Evolutionary conservation across 2,329 filamentous ascomycete species (phyloP), one percentile per base, ranked within the genome.

Genomic region (Onygenales sp.): DNA sequence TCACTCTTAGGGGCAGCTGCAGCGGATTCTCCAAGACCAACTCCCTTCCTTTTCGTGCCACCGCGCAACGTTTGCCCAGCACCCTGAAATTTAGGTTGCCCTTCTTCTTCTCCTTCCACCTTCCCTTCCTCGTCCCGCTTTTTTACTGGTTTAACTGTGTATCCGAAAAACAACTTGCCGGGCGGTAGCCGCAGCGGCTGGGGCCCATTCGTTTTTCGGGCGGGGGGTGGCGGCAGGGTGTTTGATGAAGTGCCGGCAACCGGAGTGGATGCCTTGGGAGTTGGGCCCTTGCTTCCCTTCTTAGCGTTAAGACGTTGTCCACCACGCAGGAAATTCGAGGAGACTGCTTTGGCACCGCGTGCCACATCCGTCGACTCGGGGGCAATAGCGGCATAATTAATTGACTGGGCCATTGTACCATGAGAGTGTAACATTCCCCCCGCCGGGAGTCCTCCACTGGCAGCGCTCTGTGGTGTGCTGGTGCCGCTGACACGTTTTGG

Each of bases 141-240:
- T 74, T 89, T 91, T 42, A 94, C 77, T 0, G 92, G 92, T 69
- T 87, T 95, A 66, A 95, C 80, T 64, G 95, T 86, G 64, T 97
- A 98, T 2, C 93, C 93, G 58, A 98, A 95, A 76, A 98, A 98
- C 4, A 98, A 77, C 71, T 96, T 95, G 63, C 93, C 93, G 0
- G 87, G 86, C 0, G 88, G 81, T 50, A 98, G 69, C 32, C 93
- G 81, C 6, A 98, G 78, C 3, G 92, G 90, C 65, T 93, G 87
- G 0, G 92, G 90, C 0, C 90, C 91, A 58, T 92, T 90, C 11
- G 78, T 83, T 56, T 80, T 74, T 49, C 74, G 67, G 3, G 72
- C 68, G 45, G 71, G 66, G 2, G 74, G 70, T 57, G 79, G 65
- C 33, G 73, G 68, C 8, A 69, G 62, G 37, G 62, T 55, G 42